A percentile compares a stretch with the other conserved stretches of the same genome.
Evolutionary conservation across 2,329 filamentous ascomycete species (phyloP).

Genomic region (Claviceps maximensis): DNA sequence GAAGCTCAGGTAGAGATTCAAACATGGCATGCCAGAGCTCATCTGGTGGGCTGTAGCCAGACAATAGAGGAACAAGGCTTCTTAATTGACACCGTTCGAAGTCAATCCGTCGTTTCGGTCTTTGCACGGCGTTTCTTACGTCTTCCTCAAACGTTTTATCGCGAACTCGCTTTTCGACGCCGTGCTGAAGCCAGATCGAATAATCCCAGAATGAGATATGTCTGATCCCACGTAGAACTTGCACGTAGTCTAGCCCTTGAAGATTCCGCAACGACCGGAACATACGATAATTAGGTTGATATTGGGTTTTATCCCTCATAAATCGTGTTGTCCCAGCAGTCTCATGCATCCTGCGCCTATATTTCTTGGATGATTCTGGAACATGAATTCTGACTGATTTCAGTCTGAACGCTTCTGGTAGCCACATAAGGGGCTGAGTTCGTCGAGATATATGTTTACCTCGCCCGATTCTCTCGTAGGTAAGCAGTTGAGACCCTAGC

Average conservation of each 20-base stretch:
- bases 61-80: constrained; percentile 12
- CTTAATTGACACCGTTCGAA: constrained; percentile 8
- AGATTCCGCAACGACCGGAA: constrained; percentile 25
- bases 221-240: constrained; percentile 29
- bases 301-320: constrained; percentile 16
- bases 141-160: constrained; percentile 18
- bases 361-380: constrained; percentile 19
- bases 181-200: constrained; percentile 10
- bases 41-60: constrained; percentile 1
- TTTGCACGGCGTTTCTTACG: constrained; percentile 12
- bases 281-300: constrained; percentile 27
- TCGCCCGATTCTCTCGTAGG: constrained; percentile 6
- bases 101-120: constrained; percentile 8
- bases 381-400: constrained; percentile 27
- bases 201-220: constrained; percentile 29
- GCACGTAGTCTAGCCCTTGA: constrained; percentile 32
- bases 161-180: constrained; percentile 10
- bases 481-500: constrained; percentile 23
- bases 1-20: background rate
- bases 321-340: constrained; percentile 9
- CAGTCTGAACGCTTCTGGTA: constrained; percentile 25
- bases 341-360: constrained; percentile 27
- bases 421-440: constrained; percentile 20
- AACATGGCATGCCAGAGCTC: constrained; percentile 7
- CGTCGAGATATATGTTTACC: constrained; percentile 23